phyloP scores from a whole-genome alignment of 352 stramenopile genomes.

The Phytophthora europaea region DNA sequence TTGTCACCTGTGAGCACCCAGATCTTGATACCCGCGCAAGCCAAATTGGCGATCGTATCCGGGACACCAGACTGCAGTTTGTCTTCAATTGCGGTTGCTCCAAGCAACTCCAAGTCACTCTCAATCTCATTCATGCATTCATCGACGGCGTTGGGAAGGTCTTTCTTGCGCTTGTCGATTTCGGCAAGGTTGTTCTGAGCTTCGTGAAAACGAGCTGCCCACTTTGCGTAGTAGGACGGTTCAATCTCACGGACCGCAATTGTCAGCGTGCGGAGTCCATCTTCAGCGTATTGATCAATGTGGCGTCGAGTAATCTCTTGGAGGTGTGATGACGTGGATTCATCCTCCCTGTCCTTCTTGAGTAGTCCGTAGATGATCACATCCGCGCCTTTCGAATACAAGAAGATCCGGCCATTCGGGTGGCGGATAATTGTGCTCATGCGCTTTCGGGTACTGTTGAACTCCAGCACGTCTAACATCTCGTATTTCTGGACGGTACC shows the following conservation, averaged over 20 bases:
- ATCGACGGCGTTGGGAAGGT: slow-evolving; percentile 78
- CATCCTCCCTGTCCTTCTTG: slow-evolving; percentile 39
- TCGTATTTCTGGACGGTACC: slow-evolving; percentile 61
- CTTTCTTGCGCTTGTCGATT: slow-evolving; percentile 86
- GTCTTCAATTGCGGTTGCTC: slow-evolving; percentile 95
- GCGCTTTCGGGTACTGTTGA: slow-evolving; percentile 94
- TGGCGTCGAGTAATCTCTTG: slow-evolving; percentile 61
- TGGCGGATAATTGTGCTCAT: slow-evolving; percentile 93
- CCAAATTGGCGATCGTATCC: slow-evolving; percentile 88
- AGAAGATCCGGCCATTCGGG: slow-evolving; percentile 62
- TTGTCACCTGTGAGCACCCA: slow-evolving; percentile 97
- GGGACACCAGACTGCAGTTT: slow-evolving; percentile 93
- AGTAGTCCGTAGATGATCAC: slow-evolving; percentile 73
- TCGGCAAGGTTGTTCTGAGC: slow-evolving; percentile 79
- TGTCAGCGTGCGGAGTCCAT: slow-evolving; percentile 90
- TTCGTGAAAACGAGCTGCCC: slow-evolving; percentile 68
- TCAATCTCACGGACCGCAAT: slow-evolving; percentile 80
- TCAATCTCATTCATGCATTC: slow-evolving; percentile 89
- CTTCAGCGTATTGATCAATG: slow-evolving; percentile 87
- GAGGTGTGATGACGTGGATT: slow-evolving; percentile 36
- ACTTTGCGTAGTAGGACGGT: slow-evolving; percentile 58
- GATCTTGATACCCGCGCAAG: slow-evolving; percentile 91
- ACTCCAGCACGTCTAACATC: slow-evolving; percentile 92
- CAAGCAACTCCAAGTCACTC: slow-evolving; percentile 82
- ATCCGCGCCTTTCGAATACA: slow-evolving; percentile 85